phyloP scores from a whole-genome alignment of 1,284 basidiomycete genomes.

The Pseudozyma pruni region DNA sequence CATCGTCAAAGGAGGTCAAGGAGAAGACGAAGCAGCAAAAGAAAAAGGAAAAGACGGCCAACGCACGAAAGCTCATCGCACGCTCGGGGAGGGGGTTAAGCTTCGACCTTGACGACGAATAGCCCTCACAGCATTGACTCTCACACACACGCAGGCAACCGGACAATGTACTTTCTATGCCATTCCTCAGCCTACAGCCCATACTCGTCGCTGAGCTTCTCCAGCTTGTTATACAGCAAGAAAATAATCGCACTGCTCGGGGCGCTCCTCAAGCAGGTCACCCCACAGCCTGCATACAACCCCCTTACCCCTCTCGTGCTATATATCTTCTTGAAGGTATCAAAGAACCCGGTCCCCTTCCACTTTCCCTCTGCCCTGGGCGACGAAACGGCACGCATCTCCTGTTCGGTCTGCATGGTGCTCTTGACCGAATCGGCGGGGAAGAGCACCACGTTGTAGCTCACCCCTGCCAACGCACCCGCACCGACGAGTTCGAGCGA shows the following conservation, averaged over 20 bases:
- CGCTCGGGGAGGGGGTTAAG: constrained; percentile 48
- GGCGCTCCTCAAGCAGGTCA: constrained; percentile 86
- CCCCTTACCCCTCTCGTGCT: constrained; percentile 80
- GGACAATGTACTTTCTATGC: not conserved
- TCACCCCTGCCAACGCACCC: constrained; percentile 86
- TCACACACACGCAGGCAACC: not conserved
- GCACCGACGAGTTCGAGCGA: constrained; percentile 84
- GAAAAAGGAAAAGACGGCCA: constrained; percentile 22
- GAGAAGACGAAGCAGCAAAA: constrained; percentile 10
- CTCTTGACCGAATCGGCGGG: constrained; percentile 91
- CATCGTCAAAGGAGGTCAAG: not conserved
- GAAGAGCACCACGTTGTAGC: constrained; percentile 75
- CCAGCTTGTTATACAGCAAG: constrained; percentile 62
- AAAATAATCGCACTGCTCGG: constrained; percentile 70
- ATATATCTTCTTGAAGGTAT: constrained; percentile 81
- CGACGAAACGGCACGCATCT: constrained; percentile 72
- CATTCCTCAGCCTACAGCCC: constrained; percentile 21
- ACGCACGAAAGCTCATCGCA: constrained; percentile 16
- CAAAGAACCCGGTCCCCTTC: constrained; percentile 74
- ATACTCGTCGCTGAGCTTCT: constrained; percentile 48
- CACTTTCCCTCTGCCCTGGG: constrained; percentile 67
- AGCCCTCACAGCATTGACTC: not conserved
- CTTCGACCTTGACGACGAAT: constrained; percentile 43
- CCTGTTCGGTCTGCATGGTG: constrained; percentile 91
- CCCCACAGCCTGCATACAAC: constrained; percentile 90